Conservation (phyloP, 768 basidiomycete species). For the Hydnum rufescens region DNA sequence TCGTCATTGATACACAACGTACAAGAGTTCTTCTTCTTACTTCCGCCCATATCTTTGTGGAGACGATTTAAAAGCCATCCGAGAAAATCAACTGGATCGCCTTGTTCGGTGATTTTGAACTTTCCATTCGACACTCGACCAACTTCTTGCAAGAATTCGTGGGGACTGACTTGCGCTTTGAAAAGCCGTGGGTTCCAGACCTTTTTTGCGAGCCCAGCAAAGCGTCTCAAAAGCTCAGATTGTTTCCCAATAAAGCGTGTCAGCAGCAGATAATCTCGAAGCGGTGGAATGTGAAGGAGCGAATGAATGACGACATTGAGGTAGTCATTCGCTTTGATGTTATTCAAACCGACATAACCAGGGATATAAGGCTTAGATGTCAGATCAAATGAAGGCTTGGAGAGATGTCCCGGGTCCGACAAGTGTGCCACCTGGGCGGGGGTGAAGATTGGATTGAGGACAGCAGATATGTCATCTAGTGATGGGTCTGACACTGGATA, state of each 20-base stretch:
- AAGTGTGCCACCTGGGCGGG: constrained; percentile 23
- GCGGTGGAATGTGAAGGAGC: constrained; percentile 72
- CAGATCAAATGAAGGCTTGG: constrained; percentile 73
- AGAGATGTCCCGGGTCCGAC: constrained; percentile 36
- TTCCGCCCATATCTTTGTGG: constrained; percentile 86
- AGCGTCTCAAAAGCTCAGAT: constrained; percentile 64
- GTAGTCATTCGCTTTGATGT: constrained; percentile 93
- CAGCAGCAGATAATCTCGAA: constrained; percentile 74
- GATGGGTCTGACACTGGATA: constrained; percentile 95
- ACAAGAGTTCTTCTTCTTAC: constrained; percentile 84
- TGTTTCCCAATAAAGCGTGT: constrained; percentile 12
- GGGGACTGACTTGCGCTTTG: constrained; percentile 97
- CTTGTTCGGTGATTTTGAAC: constrained; percentile 84
- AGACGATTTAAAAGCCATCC: constrained; percentile 89
- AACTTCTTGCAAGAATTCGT: constrained; percentile 96
- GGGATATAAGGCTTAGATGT: constrained; percentile 63
- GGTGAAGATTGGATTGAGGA: constrained; percentile 80
- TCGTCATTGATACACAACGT: constrained; percentile 15
- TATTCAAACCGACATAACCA: constrained; percentile 91
- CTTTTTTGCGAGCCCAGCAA: constrained; percentile 75
- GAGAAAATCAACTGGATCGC: constrained; percentile 90
- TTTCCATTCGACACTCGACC: constrained; percentile 73
- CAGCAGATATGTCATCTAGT: constrained; percentile 81
- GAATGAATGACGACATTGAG: constrained; percentile 95
- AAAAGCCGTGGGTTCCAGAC: constrained; percentile 92